Percentiles rank a stretch among this genome's conserved stretches.
Evolutionary conservation across 2,329 filamentous ascomycete species (phyloP).

Genomic region (Fusarium pininemorale): DNA sequence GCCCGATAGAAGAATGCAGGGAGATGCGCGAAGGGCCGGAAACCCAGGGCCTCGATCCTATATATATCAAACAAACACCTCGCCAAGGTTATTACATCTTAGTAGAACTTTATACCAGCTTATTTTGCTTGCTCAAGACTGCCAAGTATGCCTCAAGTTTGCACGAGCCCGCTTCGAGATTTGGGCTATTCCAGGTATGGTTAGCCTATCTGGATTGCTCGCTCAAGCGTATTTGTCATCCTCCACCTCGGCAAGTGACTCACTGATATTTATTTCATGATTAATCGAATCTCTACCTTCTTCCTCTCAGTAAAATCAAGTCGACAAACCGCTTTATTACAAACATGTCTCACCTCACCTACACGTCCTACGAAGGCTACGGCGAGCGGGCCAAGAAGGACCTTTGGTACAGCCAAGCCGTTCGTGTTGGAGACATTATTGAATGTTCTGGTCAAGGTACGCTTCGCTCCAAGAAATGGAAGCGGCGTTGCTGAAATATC

Average conservation of each 20-base stretch:
- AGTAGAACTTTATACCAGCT: neutral
- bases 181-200: neutral
- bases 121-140: neutral
- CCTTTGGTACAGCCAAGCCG: neutral
- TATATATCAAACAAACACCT: fast-evolving
- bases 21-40: too few relatives aligned
- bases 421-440: neutral
- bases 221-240: neutral
- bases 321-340: too few relatives aligned
- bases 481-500: fast-evolving
- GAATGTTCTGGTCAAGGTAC: neutral
- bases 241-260: neutral
- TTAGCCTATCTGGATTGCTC: neutral
- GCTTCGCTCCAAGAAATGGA: fast-evolving
- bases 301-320: too few relatives aligned
- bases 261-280: neutral
- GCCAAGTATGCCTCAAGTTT: too few relatives aligned
- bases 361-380: neutral
- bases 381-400: neutral
- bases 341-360: neutral
- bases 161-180: too few relatives aligned
- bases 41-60: fast-evolving
- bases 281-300: neutral
- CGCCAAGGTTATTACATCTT: fast-evolving
- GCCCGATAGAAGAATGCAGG: too few relatives aligned